phyloP scores from a whole-genome alignment of 2,329 filamentous ascomycete species.

The Hypocreales sp. region DNA sequence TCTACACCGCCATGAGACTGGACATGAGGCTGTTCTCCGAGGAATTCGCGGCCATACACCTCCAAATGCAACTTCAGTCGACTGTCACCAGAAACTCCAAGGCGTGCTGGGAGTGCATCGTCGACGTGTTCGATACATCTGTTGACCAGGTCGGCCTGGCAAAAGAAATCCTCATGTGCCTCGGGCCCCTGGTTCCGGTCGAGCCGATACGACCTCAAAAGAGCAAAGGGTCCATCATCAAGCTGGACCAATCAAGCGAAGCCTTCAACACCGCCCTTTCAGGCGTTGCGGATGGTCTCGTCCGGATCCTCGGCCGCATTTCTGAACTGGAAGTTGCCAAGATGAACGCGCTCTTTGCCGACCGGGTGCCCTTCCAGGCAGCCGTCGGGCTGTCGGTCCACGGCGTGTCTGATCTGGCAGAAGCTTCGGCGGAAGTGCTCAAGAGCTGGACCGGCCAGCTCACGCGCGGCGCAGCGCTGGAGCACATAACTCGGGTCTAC shows the following conservation, averaged over 20 bases:
- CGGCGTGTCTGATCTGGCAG: conserved; percentile 62
- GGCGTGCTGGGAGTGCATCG: conserved; percentile 21
- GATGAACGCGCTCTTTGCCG: conserved; percentile 53
- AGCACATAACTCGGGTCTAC: conserved; percentile 23
- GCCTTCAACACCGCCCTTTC: conserved; percentile 63
- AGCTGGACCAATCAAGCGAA: conserved; percentile 26
- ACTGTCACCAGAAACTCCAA: conserved; percentile 52
- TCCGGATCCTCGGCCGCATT: conserved; percentile 61
- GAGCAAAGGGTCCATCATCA: conserved; percentile 21
- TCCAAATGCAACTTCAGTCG: conserved; percentile 48
- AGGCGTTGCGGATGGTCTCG: conserved; percentile 42
- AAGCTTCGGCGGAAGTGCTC: conserved; percentile 66
- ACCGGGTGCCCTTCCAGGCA: conserved; percentile 52
- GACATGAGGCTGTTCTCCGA: conserved; percentile 26
- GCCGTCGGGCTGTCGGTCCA: conserved; percentile 71
- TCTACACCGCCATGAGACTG: conserved; percentile 39
- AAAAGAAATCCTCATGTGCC: conserved; percentile 54
- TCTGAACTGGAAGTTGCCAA: conserved; percentile 59
- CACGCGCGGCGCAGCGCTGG: conserved; percentile 23
- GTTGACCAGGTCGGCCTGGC: conserved; percentile 59
- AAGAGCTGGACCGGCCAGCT: conserved; percentile 64
- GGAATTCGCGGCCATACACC: conserved; percentile 41
- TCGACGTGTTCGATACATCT: conserved; percentile 65
- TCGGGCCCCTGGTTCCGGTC: conserved; percentile 54
- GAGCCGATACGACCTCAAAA: conserved; percentile 53